phyloP scores from a whole-genome alignment of 2,329 filamentous ascomycete genomes.

The Diplodia sapinea region DNA sequence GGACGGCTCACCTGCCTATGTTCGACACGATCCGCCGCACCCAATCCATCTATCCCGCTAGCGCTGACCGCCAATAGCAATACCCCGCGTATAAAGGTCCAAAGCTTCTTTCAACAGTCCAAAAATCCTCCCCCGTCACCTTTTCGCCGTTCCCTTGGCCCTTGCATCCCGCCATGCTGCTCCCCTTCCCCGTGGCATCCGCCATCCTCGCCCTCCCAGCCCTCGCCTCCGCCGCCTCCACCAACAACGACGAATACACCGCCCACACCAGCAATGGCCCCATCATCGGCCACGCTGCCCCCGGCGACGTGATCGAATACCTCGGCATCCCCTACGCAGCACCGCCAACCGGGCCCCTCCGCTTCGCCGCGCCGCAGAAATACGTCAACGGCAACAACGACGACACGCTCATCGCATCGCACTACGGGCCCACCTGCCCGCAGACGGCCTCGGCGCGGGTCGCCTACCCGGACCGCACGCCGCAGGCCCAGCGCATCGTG shows the following conservation, averaged over 20 bases:
- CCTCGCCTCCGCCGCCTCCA: background rate
- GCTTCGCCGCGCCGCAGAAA: constrained; percentile 43
- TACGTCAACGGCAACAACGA: constrained; percentile 36
- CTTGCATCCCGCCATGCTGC: background rate
- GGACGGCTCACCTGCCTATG: constrained; percentile 4
- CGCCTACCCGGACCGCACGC: constrained; percentile 2
- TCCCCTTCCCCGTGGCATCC: background rate
- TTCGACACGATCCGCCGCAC: background rate
- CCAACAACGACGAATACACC: background rate
- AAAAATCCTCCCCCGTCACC: background rate
- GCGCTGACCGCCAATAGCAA: background rate
- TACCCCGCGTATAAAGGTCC: background rate
- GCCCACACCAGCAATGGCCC: constrained; percentile 36
- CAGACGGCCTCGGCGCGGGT: background rate
- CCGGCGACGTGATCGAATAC: constrained; percentile 41
- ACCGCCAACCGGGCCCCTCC: constrained; percentile 42
- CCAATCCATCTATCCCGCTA: background rate
- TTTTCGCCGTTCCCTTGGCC: background rate
- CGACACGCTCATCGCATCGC: constrained; percentile 37
- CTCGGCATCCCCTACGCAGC: constrained; percentile 47
- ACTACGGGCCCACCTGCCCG: constrained; percentile 8
- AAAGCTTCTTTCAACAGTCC: background rate
- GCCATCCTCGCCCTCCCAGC: background rate
- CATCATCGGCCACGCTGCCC: constrained; percentile 43
- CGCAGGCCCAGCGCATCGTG: constrained; percentile 1